These are phyloP conservation scores for Aphanomyces euteiches DNA, from an alignment of 352 stramenopile species.

Conservation along the genomic window DNA sequence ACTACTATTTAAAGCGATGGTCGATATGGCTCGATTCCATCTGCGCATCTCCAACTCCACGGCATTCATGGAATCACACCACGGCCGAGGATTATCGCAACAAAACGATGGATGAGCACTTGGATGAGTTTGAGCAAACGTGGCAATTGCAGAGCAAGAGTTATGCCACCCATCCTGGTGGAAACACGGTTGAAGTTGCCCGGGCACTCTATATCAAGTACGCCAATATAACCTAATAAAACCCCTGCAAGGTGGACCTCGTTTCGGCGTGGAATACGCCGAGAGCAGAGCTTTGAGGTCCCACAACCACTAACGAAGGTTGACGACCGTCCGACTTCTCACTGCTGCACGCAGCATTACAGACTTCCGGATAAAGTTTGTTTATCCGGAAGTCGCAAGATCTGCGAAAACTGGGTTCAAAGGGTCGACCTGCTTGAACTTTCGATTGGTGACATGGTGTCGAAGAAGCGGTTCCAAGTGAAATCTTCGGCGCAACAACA, in stretches of 20 bases:
- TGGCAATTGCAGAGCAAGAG: constrained; percentile 48
- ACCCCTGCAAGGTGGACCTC: too few species aligned
- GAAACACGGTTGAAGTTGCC: constrained; percentile 6
- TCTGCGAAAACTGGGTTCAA: too few species aligned
- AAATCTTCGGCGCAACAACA: too few species aligned
- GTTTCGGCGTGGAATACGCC: too few species aligned
- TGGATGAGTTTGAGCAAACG: constrained; percentile 62
- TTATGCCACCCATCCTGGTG: neutral
- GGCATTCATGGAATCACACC: constrained; percentile 43
- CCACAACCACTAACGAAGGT: too few species aligned
- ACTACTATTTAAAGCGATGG: constrained; percentile 69
- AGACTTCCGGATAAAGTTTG: too few species aligned
- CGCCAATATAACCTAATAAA: neutral
- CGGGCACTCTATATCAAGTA: constrained; percentile 14
- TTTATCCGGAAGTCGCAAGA: too few species aligned
- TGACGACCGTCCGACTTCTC: too few species aligned
- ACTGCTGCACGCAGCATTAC: too few species aligned
- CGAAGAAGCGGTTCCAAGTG: constrained; percentile 18
- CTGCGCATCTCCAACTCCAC: constrained; percentile 53
- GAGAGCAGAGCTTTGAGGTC: too few species aligned
- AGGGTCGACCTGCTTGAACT: neutral
- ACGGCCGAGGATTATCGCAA: constrained; percentile 14
- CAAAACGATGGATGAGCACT: constrained; percentile 40
- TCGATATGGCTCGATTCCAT: constrained; percentile 66
- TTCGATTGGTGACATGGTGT: neutral